Base-by-base conservation (phyloP, 2,329 filamentous ascomycete genomes). In the Macroventuria anomochaeta region DNA sequence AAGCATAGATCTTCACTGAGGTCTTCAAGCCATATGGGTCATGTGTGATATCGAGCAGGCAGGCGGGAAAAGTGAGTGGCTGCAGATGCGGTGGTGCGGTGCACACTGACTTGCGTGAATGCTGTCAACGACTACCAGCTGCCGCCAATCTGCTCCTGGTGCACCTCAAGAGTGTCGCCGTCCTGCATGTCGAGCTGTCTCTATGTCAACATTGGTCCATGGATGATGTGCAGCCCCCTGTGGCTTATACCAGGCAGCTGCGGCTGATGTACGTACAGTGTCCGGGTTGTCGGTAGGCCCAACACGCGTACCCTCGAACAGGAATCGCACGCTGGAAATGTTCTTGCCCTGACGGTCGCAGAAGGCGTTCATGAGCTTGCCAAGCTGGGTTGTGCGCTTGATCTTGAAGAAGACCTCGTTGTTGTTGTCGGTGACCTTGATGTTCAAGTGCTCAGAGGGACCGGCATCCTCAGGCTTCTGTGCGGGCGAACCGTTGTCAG, bases 401-500 rank as follows among this genome's bases (percentile, higher is more conserved):
- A 99, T 99, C 83, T 99, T 99, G 83, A 99, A 99, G 77, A 97
- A 99, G 68, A 99, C 93, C 75, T 99, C 95, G 75, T 99, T 99
- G 81, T 97, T 97, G 80, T 96, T 97, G 69, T 99, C 95, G 0
- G 95, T 97, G 12, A 99, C 95, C 76, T 99, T 99, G 80, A 99
- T 97, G 80, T 99, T 99, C 5, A 99, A 82, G 77, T 99, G 95
- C 79, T 97, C 93, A 25, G 80, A 80, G 50, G 80, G 79, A 20
- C 80, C 72, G 5, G 75, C 69, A 48, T 80, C 79, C 46, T 75
- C 74, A 1, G 76, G 75, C 68, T 80, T 79, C 34, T 76, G 75
- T 63, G 75, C 72, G 15, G 75, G 72, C 5, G 69, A 73, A 20
- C 73, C 76, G 68, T 74, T 72, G 58, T 81, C 78, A 33, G 79